Evolutionary conservation across 176 grass and related monocot genomes (phyloP).

Genomic region (Ananas comosus): DNA sequence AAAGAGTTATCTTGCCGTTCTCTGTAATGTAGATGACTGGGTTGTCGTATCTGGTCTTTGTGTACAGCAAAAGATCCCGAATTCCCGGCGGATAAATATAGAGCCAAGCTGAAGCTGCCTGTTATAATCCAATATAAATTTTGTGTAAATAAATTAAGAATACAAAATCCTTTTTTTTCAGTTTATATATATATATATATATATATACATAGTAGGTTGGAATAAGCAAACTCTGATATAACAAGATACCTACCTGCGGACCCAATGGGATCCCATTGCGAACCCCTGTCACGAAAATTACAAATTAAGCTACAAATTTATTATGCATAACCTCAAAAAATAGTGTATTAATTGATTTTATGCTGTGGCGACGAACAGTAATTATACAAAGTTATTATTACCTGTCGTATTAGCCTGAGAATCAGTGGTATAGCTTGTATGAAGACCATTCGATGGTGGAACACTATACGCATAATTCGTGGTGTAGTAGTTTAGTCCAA

Average conservation of each 20-base stretch:
- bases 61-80: conserved; percentile 31
- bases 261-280: conserved; percentile 44
- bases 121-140: background rate
- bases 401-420: background rate
- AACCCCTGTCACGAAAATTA: conserved; percentile 19
- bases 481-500: conserved; percentile 66
- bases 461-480: conserved; percentile 20
- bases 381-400: background rate
- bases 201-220: too few relatives aligned
- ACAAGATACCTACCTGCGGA: conserved; percentile 22
- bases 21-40: conserved; percentile 43
- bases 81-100: conserved; percentile 45
- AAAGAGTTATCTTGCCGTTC: conserved; percentile 26
- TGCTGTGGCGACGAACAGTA: background rate
- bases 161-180: background rate
- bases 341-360: background rate
- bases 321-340: background rate
- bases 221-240: too few relatives aligned
- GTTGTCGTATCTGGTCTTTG: conserved; percentile 42
- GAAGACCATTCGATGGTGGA: conserved; percentile 31
- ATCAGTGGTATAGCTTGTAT: conserved; percentile 21
- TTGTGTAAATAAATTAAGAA: background rate
- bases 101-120: conserved; percentile 39
- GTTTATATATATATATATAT: background rate
- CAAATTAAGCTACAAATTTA: background rate